Evolutionary conservation across 2,329 filamentous ascomycete genomes (phyloP), one percentile per base, ranked within the genome.

Genomic region (Lizonia empirigonia): DNA sequence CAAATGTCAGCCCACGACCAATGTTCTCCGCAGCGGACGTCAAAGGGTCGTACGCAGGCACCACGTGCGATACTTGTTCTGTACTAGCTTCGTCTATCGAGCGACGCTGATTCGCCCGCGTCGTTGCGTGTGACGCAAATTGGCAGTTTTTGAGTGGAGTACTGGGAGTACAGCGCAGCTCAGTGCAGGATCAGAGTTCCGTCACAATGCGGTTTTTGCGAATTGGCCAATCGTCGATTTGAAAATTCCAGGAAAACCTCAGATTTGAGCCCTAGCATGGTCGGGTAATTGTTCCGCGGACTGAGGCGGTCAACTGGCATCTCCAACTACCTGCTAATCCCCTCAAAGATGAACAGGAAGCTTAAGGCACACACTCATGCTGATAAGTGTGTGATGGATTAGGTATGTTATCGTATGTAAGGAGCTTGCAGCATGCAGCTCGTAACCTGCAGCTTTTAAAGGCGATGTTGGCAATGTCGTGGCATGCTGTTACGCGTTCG

Each of bases 21-120:
- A 52, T 37, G 32, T 38, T 26, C 42, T 46, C 41, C 38, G 37
- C 42, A 34, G 13, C 27, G 6, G n/a, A 52, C 44, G 49, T 44
- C 44, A 47, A 52, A 52, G 49, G 42, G 49, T 52, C 38, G 42
- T 34, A 24, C 32, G 41, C 36, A 46, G 49, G 36, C 44, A 51
- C 36, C 49, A 51, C 49, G 49, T 42, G 49, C 36, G 20, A 41
- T 37, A 33, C 47, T 39, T 16, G 15, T 27, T 44, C 27, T n/a
- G 38, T 33, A 19, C 49, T 42, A 52, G 49, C 42, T n/a, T 22
- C 2, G 6, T 9, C 33, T 13, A 20, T 20, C 34, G 18, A 38
- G 16, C 35, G n/a, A 16, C 15, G 20, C 16, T 41, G 42, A 47
- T 47, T 52, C 24, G 49, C 18, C 34, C 13, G 12, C 7, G 1